phyloP scores from a whole-genome alignment of 352 stramenopile species.

The Phytophthora macrochlamydospora region DNA sequence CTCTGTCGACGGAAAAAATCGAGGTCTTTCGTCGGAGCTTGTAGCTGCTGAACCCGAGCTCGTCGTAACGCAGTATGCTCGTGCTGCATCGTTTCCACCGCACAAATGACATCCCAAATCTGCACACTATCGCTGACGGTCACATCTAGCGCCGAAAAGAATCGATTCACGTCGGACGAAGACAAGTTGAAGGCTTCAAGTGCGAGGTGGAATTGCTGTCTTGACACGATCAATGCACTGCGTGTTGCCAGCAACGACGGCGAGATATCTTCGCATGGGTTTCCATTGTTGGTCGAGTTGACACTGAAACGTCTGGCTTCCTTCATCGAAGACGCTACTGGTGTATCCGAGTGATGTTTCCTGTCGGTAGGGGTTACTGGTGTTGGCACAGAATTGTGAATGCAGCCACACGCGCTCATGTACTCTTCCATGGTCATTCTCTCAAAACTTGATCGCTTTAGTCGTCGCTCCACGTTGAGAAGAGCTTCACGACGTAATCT shows the following conservation, averaged over 20 bases:
- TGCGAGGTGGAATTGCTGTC: constrained; percentile 64
- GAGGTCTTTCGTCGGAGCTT: constrained; percentile 47
- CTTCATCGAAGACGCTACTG: constrained; percentile 13
- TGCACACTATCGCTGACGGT: constrained; percentile 52
- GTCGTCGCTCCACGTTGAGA: constrained; percentile 48
- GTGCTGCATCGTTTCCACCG: constrained; percentile 49
- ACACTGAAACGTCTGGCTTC: constrained; percentile 23
- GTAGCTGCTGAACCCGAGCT: constrained; percentile 49
- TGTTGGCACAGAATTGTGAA: constrained; percentile 2
- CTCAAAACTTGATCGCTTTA: constrained; percentile 49
- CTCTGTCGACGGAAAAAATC: constrained; percentile 32
- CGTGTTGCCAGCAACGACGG: constrained; percentile 29
- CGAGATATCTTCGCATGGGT: constrained; percentile 22
- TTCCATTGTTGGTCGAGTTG: constrained; percentile 8
- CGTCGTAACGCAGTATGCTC: constrained; percentile 50
- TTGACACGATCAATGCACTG: constrained; percentile 46
- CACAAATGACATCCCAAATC: constrained; percentile 55
- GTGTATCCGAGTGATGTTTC: constrained; percentile 1
- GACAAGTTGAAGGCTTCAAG: constrained; percentile 57
- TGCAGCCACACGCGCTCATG: constrained; percentile 60
- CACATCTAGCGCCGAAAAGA: constrained; percentile 66
- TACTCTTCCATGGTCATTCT: constrained; percentile 62
- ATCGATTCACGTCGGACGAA: constrained; percentile 54
- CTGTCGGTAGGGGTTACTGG: not conserved
- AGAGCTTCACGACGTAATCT: constrained; percentile 56